Conservation (phyloP, 2,329 filamentous ascomycete genomes). For the Ceratocystis destructans region DNA sequence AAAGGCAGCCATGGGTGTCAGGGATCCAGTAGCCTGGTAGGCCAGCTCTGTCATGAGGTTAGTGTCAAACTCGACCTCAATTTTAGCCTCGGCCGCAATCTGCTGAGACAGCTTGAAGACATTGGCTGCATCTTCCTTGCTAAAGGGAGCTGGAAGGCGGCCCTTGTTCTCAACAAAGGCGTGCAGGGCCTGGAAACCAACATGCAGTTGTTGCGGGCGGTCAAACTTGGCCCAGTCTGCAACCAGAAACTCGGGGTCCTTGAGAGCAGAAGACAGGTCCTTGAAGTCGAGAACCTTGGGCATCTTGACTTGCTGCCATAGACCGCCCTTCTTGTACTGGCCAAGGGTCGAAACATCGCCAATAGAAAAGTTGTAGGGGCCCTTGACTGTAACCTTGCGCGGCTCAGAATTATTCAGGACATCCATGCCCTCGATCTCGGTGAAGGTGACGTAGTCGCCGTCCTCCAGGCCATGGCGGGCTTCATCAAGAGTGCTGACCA, state of each 20-base stretch:
- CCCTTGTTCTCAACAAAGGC: slow-evolving; percentile 65
- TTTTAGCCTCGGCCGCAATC: slow-evolving; percentile 58
- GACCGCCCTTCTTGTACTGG: slow-evolving; percentile 72
- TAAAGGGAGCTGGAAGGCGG: slow-evolving; percentile 67
- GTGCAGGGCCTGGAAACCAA: slow-evolving; percentile 85
- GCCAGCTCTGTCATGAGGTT: slow-evolving; percentile 86
- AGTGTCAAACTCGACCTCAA: slow-evolving; percentile 76
- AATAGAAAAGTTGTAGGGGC: slow-evolving; percentile 93
- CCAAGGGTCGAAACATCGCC: slow-evolving; percentile 81
- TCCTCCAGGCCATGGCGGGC: slow-evolving; percentile 90
- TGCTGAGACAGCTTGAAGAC: slow-evolving; percentile 61
- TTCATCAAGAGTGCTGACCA: slow-evolving; percentile 89
- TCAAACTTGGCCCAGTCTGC: slow-evolving; percentile 98
- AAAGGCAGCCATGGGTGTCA: slow-evolving; percentile 85
- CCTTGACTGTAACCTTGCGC: slow-evolving; percentile 84
- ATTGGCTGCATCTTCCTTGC: slow-evolving; percentile 68
- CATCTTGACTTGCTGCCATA: slow-evolving; percentile 97
- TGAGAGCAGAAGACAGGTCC: slow-evolving; percentile 59
- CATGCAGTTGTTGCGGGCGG: slow-evolving; percentile 77
- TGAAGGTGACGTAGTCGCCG: slow-evolving; percentile 91
- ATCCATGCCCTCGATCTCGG: slow-evolving; percentile 87
- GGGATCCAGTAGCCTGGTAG: slow-evolving; percentile 83
- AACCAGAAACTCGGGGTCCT: slow-evolving; percentile 76
- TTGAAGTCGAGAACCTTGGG: slow-evolving; percentile 87
- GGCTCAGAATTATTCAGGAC: slow-evolving; percentile 69